Evolutionary conservation across 768 basidiomycete species (phyloP), one percentile per base, ranked within the genome.

Genomic region (Tricholoma matsutake): DNA sequence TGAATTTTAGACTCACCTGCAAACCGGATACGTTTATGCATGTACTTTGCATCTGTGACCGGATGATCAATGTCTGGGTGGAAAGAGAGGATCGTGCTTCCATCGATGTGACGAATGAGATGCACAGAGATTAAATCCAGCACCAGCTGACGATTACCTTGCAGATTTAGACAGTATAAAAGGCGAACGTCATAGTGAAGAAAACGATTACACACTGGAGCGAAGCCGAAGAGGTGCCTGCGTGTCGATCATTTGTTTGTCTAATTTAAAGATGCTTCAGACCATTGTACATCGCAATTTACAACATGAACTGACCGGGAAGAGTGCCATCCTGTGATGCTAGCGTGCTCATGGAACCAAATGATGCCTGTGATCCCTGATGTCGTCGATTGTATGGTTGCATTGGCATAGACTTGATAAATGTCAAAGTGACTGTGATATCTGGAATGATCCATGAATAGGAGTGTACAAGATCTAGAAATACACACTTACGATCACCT

Each of bases 361-460:
- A 52, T 31, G 67, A 64, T 55, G 37, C 31, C 16, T 35, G 32
- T n/a, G 56, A 57, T 6, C 31, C 56, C 10, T 51, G 31, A 14
- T 58, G 18, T 56, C 52, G 18, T 22, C 9, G 32, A 35, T 35
- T 14, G 51, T 69, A 66, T 6, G 61, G 41, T 22, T 70, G 65
- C 14, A 75, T 66, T 56, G 81, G 67, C 25, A 51, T 16, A 3
- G 78, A 75, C 14, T 83, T 80, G 22, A 86, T 69, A 65, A 85
- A 87, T 9, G 82, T 83, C 39, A 87, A 68, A 0, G 80, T 76
- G 39, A 87, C 71, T 1, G 86, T 87, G 54, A 86, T 82, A 69
- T 86, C 86, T 86, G 55, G 7, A 51, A 61, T n/a, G 31, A 32
- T 6, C 9, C 49, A 18, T 51, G 53, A 18, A 35, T 37, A 62